These are phyloP conservation scores for Candolleomyces aberdarensis DNA, from an alignment of 768 basidiomycete species.

Conservation along the genomic window DNA sequence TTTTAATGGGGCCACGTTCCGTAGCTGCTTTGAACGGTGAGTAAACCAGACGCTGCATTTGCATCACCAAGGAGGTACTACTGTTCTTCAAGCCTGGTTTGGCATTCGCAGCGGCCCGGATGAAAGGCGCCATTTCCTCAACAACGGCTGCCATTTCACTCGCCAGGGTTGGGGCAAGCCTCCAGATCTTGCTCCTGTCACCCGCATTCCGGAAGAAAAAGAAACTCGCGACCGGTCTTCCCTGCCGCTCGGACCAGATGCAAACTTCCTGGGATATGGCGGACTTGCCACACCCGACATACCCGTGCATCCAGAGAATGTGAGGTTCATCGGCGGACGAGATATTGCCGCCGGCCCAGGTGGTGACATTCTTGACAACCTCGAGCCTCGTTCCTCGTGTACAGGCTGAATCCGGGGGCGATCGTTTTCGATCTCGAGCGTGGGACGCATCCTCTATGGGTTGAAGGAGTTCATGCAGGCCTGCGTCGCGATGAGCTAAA, in stretches of 20 bases:
- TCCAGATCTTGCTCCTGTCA: background rate
- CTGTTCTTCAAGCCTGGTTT: background rate
- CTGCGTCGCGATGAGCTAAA: background rate
- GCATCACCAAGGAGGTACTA: background rate
- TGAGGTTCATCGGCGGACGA: background rate
- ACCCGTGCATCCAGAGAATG: constrained; percentile 16
- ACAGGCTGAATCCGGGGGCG: background rate
- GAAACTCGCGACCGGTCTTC: constrained; percentile 9
- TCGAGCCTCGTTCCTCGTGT: background rate
- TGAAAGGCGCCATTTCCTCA: background rate
- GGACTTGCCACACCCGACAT: constrained; percentile 19
- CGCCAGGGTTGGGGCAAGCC: constrained; percentile 12
- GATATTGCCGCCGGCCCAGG: background rate
- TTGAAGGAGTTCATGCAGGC: background rate
- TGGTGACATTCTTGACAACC: background rate
- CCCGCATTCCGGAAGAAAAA: constrained; percentile 11
- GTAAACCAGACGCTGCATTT: background rate
- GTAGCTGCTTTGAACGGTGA: background rate
- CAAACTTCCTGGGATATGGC: constrained; percentile 14
- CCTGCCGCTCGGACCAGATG: background rate
- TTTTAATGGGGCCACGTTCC: too few species aligned
- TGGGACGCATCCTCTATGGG: background rate
- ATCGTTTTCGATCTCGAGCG: background rate
- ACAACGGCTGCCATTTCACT: background rate
- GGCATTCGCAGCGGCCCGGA: background rate